phyloP scores from a whole-genome alignment of 2,329 filamentous ascomycete genomes.

The Fusarium sp. region DNA sequence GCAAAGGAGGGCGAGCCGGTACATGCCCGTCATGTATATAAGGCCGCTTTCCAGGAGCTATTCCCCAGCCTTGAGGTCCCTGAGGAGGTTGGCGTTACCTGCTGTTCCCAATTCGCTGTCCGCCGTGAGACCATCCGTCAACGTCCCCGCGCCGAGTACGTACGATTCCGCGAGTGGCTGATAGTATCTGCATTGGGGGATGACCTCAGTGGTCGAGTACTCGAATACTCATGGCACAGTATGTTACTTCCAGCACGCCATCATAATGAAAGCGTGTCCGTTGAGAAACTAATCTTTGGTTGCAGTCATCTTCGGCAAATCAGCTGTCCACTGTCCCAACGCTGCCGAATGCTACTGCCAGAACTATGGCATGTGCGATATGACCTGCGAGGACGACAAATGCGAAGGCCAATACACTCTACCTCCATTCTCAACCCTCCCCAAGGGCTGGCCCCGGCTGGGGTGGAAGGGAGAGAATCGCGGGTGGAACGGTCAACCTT shows the following conservation, averaged over 20 bases:
- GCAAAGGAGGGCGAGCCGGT: conserved; percentile 48
- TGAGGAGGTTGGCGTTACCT: conserved; percentile 64
- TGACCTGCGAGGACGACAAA: conserved; percentile 55
- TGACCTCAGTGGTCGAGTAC: conserved; percentile 66
- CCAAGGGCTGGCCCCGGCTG: conserved; percentile 67
- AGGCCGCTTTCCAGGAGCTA: conserved; percentile 56
- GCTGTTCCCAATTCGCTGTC: conserved; percentile 74
- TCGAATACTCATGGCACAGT: conserved; percentile 75
- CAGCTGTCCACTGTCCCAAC: conserved; percentile 68
- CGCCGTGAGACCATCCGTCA: conserved; percentile 62
- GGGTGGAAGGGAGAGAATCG: conserved; percentile 47
- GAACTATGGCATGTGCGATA: conserved; percentile 69
- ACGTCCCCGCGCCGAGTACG: conserved; percentile 64
- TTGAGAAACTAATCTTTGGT: conserved; percentile 23
- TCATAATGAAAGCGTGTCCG: background rate
- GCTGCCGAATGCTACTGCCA: conserved; percentile 74
- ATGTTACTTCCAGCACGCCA: conserved; percentile 49
- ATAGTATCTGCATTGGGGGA: conserved; percentile 65
- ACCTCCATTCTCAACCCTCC: conserved; percentile 67
- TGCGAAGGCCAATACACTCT: conserved; percentile 69
- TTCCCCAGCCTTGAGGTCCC: conserved; percentile 58
- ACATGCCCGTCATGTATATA: conserved; percentile 57
- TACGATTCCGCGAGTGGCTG: conserved; percentile 68
- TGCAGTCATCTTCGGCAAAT: conserved; percentile 68
- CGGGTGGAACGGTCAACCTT: conserved; percentile 42